Evolutionary conservation across 345 rosid genomes (phyloP).

Genomic region (Noccaea bulbosa): DNA sequence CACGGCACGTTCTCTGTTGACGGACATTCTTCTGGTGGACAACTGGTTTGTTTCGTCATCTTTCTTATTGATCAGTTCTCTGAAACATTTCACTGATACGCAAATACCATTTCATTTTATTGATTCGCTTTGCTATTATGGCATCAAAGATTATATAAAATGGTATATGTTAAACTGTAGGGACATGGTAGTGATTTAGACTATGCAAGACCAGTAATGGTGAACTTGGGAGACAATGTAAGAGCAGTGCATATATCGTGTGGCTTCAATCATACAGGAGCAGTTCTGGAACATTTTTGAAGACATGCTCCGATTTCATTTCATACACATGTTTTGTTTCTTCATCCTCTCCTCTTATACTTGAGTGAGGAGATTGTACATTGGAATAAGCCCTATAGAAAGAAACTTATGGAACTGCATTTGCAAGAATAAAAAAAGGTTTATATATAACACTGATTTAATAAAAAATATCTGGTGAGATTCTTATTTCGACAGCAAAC

Average conservation of each 20-base stretch:
- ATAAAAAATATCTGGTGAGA: not conserved
- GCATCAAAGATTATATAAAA: not conserved
- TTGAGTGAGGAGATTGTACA: slow-evolving; percentile 16
- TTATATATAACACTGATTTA: not conserved
- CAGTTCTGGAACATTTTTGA: slow-evolving; percentile 62
- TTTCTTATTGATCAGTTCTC: slow-evolving; percentile 25
- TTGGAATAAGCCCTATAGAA: slow-evolving; percentile 4
- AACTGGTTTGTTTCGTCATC: slow-evolving; percentile 65
- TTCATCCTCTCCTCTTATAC: slow-evolving; percentile 1
- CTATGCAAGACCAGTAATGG: slow-evolving; percentile 53
- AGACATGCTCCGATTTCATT: not conserved
- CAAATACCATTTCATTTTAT: too few relatives aligned
- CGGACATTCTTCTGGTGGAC: slow-evolving; percentile 92
- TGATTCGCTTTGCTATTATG: not conserved
- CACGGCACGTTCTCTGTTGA: slow-evolving; percentile 92
- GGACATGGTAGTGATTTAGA: slow-evolving; percentile 91
- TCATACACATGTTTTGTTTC: slow-evolving; percentile 2
- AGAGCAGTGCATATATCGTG: slow-evolving; percentile 79
- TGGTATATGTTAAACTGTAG: slow-evolving; percentile 42
- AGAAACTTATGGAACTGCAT: not conserved
- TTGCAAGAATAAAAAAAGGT: slow-evolving; percentile 16
- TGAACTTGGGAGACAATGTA: slow-evolving; percentile 54
- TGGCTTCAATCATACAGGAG: slow-evolving; percentile 91
- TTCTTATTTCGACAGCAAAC: not conserved
- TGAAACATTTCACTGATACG: not conserved